These are phyloP conservation scores for Sporothrix phasma DNA, from an alignment of 2,329 filamentous ascomycete species.

Conservation along the genomic window DNA sequence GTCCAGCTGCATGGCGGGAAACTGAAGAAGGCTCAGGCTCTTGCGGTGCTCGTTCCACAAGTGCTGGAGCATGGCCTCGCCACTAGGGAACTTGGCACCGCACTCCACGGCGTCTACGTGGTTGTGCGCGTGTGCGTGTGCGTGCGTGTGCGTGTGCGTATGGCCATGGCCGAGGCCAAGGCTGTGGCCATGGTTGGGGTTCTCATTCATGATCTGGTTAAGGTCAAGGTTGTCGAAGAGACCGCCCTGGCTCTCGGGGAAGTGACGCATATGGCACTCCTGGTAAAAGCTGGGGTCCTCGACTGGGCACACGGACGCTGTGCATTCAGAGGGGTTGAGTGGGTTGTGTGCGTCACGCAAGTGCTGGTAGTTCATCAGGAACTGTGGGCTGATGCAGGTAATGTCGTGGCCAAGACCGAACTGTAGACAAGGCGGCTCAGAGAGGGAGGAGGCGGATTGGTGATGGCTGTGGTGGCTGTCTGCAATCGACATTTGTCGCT, in stretches of 20 bases:
- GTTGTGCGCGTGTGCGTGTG: not conserved
- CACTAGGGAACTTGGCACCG: conserved; percentile 19
- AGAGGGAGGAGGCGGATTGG: not conserved
- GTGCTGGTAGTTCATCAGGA: conserved; percentile 19
- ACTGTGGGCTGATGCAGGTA: conserved; percentile 19
- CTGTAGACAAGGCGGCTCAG: conserved; percentile 1
- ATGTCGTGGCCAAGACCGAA: conserved; percentile 14
- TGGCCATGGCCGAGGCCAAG: not conserved
- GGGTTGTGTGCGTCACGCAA: conserved; percentile 19
- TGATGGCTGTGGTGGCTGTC: conserved; percentile 3
- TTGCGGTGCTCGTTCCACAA: conserved; percentile 17
- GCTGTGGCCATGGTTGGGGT: not conserved
- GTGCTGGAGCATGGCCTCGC: conserved; percentile 20
- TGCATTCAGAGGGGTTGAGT: conserved; percentile 16
- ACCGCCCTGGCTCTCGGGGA: not conserved
- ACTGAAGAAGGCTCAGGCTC: conserved; percentile 6
- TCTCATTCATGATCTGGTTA: conserved; percentile 1
- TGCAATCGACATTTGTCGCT: not conserved
- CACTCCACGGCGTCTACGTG: conserved; percentile 14
- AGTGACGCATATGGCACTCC: conserved; percentile 18
- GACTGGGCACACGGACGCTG: conserved; percentile 16
- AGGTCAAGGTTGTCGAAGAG: conserved; percentile 16
- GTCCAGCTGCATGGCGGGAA: not conserved
- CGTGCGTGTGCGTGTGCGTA: not conserved
- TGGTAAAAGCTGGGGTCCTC: conserved; percentile 20